phyloP scores from a whole-genome alignment of 768 basidiomycete species.

The Mycena polygramma region DNA sequence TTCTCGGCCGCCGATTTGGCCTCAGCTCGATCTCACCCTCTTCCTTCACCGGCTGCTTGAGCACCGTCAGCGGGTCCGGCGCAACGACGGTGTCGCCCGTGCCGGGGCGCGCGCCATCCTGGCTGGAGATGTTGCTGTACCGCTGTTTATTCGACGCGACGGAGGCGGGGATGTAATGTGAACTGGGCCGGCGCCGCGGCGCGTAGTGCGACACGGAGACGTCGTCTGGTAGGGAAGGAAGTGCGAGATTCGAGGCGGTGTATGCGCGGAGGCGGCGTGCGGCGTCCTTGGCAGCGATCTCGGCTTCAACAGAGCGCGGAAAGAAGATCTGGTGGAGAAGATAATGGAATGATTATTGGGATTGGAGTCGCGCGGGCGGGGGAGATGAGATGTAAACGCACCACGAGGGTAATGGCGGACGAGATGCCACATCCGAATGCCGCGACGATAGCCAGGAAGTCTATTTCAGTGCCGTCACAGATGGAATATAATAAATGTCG shows the following conservation, averaged over 20 bases:
- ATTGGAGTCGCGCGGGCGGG: neutral
- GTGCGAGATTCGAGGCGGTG: conserved; percentile 2
- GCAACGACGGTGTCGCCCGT: neutral
- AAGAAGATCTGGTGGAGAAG: conserved; percentile 78
- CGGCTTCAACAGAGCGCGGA: conserved; percentile 79
- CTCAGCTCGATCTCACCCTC: conserved; percentile 49
- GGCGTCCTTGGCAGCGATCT: conserved; percentile 68
- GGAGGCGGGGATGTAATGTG: neutral
- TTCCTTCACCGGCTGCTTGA: conserved; percentile 13
- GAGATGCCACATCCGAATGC: conserved; percentile 75
- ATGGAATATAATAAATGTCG: neutral
- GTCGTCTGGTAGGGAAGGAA: neutral
- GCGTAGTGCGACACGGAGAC: neutral
- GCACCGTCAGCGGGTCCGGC: neutral
- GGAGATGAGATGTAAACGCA: conserved; percentile 47
- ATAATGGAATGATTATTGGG: neutral
- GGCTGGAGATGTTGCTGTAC: conserved; percentile 6
- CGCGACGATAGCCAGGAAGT: conserved; percentile 69
- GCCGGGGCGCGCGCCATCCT: neutral
- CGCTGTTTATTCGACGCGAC: conserved; percentile 1
- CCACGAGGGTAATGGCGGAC: conserved; percentile 81
- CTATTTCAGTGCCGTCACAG: conserved; percentile 45
- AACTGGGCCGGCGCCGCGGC: neutral
- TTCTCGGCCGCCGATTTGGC: conserved; percentile 53
- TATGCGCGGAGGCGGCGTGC: conserved; percentile 49